Evolutionary conservation across 2,329 filamentous ascomycete species (phyloP), one percentile per base, ranked within the genome.

Genomic region (Pyrenochaeta sp.): DNA sequence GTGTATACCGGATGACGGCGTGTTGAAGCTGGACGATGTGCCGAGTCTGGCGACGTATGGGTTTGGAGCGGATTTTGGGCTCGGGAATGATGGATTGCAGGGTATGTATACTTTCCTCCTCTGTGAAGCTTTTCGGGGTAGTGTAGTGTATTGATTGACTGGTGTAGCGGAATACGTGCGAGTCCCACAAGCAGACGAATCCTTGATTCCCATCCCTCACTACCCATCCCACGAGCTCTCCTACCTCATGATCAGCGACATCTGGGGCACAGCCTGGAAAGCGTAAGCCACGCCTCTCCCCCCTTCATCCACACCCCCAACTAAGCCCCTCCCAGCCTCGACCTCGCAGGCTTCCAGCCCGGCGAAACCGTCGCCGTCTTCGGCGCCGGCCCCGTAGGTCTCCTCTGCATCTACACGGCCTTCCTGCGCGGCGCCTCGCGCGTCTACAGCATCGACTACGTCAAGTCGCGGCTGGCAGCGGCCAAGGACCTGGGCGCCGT

Each of bases 291-390:
- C n/a, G n/a, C n/a, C n/a, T n/a, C n/a, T n/a, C n/a, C n/a, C n/a
- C n/a, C n/a, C n/a, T n/a, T n/a, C n/a, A n/a, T n/a, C n/a, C n/a
- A n/a, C n/a, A n/a, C n/a, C n/a, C n/a, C n/a, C n/a, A n/a, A n/a
- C n/a, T n/a, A n/a, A n/a, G n/a, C n/a, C n/a, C n/a, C n/a, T n/a
- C n/a, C n/a, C n/a, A 41, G 38, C 6, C 29, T 69, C 2, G 49
- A 55, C 14, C 47, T 24, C 11, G 55, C 62, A 3, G 61, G 54
- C 1, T 61, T 62, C 35, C 26, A 51, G 7, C 30, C 50, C 10
- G 63, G 63, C 6, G 65, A 67, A 29, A 50, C 48, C 4, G 58
- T 72, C 10, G 64, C 61, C 1, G 53, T 71, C n/a, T 72, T 69
- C 31, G 68, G 68, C n/a, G 68, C 67, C 29, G 58, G 64, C 2